Evolutionary conservation across 192 early-diverging fungal genomes (phyloP), one percentile per base, ranked within the genome.

Genomic region (Linnemannia schmuckeri): DNA sequence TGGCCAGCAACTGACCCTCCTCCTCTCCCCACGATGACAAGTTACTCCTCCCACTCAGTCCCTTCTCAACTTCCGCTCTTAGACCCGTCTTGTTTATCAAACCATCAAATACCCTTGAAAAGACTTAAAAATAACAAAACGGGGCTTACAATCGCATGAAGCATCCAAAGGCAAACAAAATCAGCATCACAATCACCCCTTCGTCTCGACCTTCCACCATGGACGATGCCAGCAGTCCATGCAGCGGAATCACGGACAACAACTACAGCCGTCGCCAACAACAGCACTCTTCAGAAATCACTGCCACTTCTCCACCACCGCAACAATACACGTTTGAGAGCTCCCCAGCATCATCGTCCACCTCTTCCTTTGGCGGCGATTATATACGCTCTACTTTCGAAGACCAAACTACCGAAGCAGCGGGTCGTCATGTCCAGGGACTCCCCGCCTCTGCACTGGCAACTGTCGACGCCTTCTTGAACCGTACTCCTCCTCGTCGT

Each of bases 161-260:
- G 7, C 30, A 30, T 38, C 49, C 70, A 10, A 75, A 69, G 4
- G 13, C 41, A 9, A 41, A 40, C 46, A 81, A 49, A 30, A 70
- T 81, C 63, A 75, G 75, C 74, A 81, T 81, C 37, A 81, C 80
- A 1, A 75, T 75, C 63, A 81, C 80, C 9, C 80, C 80, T 15
- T 75, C 61, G 33, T 75, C 42, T 41, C 46, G 37, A 10, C 80
- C 80, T 18, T 81, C 80, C 30, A 81, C 80, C 10, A 47, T 75
- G 38, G 80, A 81, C 30, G 52, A 47, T 22, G 52, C 40, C 3
- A 70, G 35, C 41, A 40, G 49, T 41, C 75, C 75, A 46, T 4
- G 30, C 5, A 57, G 74, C 55, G 18, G 44, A 33, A 41, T 37
- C 20, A 35, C 6, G 20, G 24, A 9, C 38, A 41, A 17, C 20